Conservation (phyloP, 192 early-diverging fungal genomes). For the Entomortierella parvispora region DNA sequence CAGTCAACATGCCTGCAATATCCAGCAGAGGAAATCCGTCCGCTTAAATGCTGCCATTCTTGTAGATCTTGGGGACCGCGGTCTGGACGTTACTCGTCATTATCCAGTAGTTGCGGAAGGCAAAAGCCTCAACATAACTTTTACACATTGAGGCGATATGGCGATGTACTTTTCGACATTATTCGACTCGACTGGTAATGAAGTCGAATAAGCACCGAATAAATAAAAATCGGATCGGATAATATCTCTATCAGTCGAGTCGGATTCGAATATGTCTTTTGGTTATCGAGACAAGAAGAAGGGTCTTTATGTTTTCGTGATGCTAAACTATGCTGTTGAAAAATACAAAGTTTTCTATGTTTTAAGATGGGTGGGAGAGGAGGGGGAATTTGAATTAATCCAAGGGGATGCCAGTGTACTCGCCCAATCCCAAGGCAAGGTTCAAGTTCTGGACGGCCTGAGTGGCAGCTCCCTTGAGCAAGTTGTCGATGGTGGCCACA, state of each 20-base stretch:
- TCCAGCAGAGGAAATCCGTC: not conserved
- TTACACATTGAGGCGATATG: slow-evolving; percentile 22
- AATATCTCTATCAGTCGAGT: no score
- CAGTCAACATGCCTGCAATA: not conserved
- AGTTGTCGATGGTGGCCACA: slow-evolving; percentile 93
- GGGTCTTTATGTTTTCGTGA: no score
- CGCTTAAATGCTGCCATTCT: not conserved
- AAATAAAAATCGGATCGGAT: no score
- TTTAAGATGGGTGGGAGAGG: not conserved
- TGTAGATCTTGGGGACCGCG: not conserved
- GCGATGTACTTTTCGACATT: no score
- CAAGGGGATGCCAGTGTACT: slow-evolving; percentile 90
- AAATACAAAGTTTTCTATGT: no score
- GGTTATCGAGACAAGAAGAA: no score
- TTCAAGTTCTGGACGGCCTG: slow-evolving; percentile 97
- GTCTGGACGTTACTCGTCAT: not conserved
- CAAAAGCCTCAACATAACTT: not conserved
- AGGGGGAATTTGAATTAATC: slow-evolving; percentile 30
- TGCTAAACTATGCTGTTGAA: no score
- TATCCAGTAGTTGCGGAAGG: slow-evolving; percentile 12
- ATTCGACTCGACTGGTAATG: no score
- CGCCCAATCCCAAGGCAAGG: slow-evolving; percentile 88
- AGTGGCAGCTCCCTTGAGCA: slow-evolving; percentile 99
- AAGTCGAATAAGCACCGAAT: no score
- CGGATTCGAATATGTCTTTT: no score